Evolutionary conservation across 2,329 filamentous ascomycete genomes (phyloP).

Genomic region (Lachnellula suecica): DNA sequence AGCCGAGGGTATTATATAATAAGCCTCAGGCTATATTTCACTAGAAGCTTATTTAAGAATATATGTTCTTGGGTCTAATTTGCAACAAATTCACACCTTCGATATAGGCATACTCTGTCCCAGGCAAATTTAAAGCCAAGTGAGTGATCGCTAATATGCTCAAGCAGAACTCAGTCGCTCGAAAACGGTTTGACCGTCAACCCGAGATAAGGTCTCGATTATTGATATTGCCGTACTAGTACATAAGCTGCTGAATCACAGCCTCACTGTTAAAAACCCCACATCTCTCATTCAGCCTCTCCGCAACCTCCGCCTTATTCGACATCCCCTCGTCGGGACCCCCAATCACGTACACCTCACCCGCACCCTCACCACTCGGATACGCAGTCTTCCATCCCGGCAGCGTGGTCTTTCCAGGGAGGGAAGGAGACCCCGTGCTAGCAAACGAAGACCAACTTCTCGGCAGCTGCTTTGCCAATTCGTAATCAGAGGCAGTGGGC

Average conservation of each 20-base stretch:
- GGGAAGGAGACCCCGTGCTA: constrained; percentile 36
- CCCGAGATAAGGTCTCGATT: too few species aligned
- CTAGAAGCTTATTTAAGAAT: too few species aligned
- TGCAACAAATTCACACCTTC: too few species aligned
- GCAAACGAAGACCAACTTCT: constrained; percentile 49
- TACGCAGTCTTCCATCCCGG: constrained; percentile 41
- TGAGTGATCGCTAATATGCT: too few species aligned
- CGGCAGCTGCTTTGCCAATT: constrained; percentile 39
- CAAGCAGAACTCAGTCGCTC: too few species aligned
- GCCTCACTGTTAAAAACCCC: constrained; percentile 51
- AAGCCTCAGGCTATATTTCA: too few species aligned
- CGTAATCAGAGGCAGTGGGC: constrained; percentile 39
- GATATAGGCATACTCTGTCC: too few species aligned
- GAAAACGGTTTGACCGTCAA: too few species aligned
- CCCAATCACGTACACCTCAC: constrained; percentile 43
- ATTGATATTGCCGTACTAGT: too few species aligned
- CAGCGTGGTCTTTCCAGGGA: constrained; percentile 37
- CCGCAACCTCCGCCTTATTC: constrained; percentile 36
- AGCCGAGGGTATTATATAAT: too few species aligned
- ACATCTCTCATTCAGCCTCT: constrained; percentile 48
- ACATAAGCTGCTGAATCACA: constrained; percentile 38
- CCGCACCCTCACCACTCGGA: constrained; percentile 19
- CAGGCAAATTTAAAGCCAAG: too few species aligned
- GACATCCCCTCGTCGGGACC: constrained; percentile 43
- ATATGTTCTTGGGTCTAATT: too few species aligned